Conservation (phyloP, 371 early-diverging fungal genomes). For the Batrachochytrium dendrobatidis region DNA sequence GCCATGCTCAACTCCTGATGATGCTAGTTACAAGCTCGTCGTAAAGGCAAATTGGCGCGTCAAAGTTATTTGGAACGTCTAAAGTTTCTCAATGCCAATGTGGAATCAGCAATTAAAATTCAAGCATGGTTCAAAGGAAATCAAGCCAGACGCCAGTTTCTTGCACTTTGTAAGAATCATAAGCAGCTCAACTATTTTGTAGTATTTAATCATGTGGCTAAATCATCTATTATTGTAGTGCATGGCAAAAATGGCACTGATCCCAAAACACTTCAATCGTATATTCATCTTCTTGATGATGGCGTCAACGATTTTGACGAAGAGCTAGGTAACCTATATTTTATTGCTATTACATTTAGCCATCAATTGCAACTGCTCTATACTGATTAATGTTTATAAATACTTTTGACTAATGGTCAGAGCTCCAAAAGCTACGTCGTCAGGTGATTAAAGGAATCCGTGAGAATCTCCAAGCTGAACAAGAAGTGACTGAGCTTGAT, state of each 20-base stretch:
- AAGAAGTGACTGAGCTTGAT: constrained; percentile 81
- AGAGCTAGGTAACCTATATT: constrained; percentile 51
- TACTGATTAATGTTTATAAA: constrained; percentile 6
- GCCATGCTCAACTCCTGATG: constrained; percentile 14
- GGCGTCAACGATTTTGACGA: constrained; percentile 87
- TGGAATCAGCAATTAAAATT: constrained; percentile 70
- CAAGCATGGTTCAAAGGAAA: constrained; percentile 80
- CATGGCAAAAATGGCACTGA: constrained; percentile 16
- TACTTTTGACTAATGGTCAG: constrained; percentile 27
- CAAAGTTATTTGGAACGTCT: constrained; percentile 47
- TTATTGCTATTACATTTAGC: background rate
- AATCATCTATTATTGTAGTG: background rate
- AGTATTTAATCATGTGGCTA: background rate
- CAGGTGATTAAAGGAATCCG: constrained; percentile 78
- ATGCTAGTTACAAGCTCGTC: constrained; percentile 64
- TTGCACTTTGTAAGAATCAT: constrained; percentile 58
- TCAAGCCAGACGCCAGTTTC: constrained; percentile 70
- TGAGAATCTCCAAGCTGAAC: constrained; percentile 80
- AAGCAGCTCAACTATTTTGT: background rate
- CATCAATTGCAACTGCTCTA: background rate
- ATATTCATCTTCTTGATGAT: constrained; percentile 84
- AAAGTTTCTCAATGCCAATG: constrained; percentile 57
- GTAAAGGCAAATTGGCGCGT: constrained; percentile 59
- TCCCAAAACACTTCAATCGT: constrained; percentile 72
- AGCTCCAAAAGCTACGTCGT: constrained; percentile 79